Conservation (phyloP, 805 yeast genomes). For the Blastobotrys americana region DNA sequence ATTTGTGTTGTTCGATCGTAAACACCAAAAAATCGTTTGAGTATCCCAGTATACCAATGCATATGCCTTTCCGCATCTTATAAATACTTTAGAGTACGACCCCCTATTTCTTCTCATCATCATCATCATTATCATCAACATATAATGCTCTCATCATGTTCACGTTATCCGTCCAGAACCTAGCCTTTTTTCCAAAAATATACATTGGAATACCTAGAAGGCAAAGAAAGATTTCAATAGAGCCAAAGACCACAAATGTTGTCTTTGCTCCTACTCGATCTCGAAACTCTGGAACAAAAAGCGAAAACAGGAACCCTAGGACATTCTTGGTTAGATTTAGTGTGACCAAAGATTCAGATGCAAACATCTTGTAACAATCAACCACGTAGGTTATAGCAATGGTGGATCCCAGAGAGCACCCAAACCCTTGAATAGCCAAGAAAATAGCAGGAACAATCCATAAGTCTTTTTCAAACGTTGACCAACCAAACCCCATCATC, state of each 20-base stretch:
- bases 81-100: too few relatives aligned
- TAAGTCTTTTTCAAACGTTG: conserved; percentile 37
- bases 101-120: too few relatives aligned
- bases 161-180: conserved; percentile 46
- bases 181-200: conserved; percentile 44
- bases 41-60: too few relatives aligned
- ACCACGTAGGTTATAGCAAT: conserved; percentile 54
- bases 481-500: conserved; percentile 60
- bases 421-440: conserved; percentile 51
- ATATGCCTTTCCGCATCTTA: too few relatives aligned
- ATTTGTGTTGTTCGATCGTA: neutral
- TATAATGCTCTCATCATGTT: conserved; percentile 38
- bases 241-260: conserved; percentile 47
- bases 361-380: conserved; percentile 50
- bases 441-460: conserved; percentile 56
- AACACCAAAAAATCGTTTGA: neutral
- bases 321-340: conserved; percentile 49
- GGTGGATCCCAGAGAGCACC: conserved; percentile 54
- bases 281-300: conserved; percentile 46
- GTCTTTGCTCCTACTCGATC: conserved; percentile 37
- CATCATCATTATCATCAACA: conserved; percentile 26
- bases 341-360: conserved; percentile 52
- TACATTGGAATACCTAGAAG: conserved; percentile 45
- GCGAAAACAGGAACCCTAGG: conserved; percentile 48
- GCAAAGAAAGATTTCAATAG: conserved; percentile 43